A percentile compares a stretch with the other conserved stretches of the same genome.
These are phyloP conservation scores for Pinus tabuliformis DNA, from an alignment of 75 land plant species.

Conservation along the genomic window DNA sequence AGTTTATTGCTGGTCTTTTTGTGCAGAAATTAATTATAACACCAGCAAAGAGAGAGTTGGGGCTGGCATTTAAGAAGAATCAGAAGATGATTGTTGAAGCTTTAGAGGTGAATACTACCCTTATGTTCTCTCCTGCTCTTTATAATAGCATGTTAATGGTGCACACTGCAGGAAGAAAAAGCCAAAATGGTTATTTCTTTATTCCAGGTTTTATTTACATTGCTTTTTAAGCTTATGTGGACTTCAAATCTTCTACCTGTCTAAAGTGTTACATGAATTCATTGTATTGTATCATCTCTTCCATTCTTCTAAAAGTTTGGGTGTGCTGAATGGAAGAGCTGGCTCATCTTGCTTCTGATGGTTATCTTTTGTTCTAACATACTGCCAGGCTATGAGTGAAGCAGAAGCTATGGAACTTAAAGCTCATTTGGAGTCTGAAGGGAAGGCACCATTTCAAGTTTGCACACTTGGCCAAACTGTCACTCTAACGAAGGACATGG, in stretches of 20 bases:
- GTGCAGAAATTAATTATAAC: slow-evolving; percentile 73
- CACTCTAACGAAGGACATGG: slow-evolving; percentile 76
- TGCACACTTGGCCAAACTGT: slow-evolving; percentile 81
- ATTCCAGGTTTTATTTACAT: not conserved
- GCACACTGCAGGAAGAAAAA: not conserved
- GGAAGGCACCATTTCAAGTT: slow-evolving; percentile 71
- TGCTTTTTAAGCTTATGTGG: not conserved
- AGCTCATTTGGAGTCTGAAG: slow-evolving; percentile 64
- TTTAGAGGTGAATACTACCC: slow-evolving; percentile 56
- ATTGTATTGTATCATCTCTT: not conserved
- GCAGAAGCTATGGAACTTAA: slow-evolving; percentile 89
- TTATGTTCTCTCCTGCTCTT: not conserved
- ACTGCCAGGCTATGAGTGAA: slow-evolving; percentile 74
- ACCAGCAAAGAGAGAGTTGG: slow-evolving; percentile 82
- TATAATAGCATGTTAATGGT: not conserved
- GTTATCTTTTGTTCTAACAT: not conserved
- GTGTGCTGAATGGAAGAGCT: not conserved
- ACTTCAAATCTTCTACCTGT: not conserved
- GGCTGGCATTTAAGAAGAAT: slow-evolving; percentile 75
- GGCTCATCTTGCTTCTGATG: not conserved
- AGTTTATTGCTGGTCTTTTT: not conserved
- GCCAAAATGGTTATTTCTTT: not conserved
- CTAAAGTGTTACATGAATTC: not conserved
- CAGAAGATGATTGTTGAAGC: slow-evolving; percentile 81
- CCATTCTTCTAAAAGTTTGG: not conserved